Evolutionary conservation across 1,284 basidiomycete genomes (phyloP).

Genomic region (Jaminaea rosea): DNA sequence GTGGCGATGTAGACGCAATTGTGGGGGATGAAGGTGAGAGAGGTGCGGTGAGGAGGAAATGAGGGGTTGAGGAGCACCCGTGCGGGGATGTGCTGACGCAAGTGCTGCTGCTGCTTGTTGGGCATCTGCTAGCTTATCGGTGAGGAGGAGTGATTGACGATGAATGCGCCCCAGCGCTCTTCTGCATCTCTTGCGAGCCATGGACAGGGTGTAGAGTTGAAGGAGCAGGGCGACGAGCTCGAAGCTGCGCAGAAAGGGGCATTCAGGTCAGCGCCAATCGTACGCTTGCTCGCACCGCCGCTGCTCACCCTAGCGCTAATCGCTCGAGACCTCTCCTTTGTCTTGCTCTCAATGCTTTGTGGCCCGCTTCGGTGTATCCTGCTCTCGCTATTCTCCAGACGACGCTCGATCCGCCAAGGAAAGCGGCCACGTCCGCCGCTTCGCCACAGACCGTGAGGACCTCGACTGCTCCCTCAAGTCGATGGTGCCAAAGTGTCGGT

Average conservation of each 20-base stretch:
- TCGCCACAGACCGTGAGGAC: not conserved
- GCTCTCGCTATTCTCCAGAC: constrained; percentile 4
- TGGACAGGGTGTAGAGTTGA: not conserved
- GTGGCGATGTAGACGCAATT: too few species aligned
- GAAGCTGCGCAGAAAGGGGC: not conserved
- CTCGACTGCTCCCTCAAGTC: not conserved
- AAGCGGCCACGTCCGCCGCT: constrained; percentile 3
- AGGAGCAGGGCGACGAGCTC: not conserved
- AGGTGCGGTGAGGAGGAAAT: too few species aligned
- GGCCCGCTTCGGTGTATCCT: not conserved
- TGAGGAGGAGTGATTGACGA: not conserved
- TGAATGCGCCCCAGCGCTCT: not conserved
- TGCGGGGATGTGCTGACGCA: too few species aligned
- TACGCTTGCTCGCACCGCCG: too few species aligned
- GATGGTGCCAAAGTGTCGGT: not conserved
- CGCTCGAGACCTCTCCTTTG: constrained; percentile 4
- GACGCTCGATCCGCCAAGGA: constrained; percentile 6
- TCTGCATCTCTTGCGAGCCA: not conserved
- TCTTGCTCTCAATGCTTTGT: not conserved
- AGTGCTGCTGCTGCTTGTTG: not conserved
- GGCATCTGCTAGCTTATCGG: not conserved
- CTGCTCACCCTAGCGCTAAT: constrained; percentile 4
- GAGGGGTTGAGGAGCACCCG: too few species aligned
- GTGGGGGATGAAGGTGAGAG: too few species aligned
- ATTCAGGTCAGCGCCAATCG: not conserved